Evolutionary conservation across 805 yeast genomes (phyloP).

Genomic region (Saturnispora ahearnii): DNA sequence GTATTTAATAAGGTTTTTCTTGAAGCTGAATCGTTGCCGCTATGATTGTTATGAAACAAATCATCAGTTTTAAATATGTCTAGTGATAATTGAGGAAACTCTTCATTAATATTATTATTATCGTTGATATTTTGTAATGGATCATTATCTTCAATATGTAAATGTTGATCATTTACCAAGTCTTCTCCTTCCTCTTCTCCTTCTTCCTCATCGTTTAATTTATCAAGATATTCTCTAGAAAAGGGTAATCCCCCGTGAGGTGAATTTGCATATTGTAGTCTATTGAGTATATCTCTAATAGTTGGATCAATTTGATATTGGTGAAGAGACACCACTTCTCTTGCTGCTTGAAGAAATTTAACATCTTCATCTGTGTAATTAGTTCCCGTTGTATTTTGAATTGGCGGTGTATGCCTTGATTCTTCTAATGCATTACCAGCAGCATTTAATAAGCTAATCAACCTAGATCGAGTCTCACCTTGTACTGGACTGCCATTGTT

Average conservation of each 20-base stretch:
- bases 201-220: neutral
- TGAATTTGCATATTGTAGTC: constrained; percentile 50
- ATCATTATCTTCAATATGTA: neutral
- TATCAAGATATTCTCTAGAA: constrained; percentile 17
- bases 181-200: neutral
- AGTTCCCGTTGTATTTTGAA: neutral
- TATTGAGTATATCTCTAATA: constrained; percentile 44
- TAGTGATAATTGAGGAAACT: neutral
- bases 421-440: neutral
- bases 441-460: neutral
- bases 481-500: neutral
- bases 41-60: neutral
- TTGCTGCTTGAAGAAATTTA: constrained; percentile 48
- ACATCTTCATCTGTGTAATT: constrained; percentile 38
- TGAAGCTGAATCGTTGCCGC: neutral
- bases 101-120: neutral
- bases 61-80: constrained; percentile 1
- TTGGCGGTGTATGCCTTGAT: neutral
- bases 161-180: neutral
- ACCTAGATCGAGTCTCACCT: neutral
- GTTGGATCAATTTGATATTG: constrained; percentile 50
- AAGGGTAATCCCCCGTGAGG: constrained; percentile 48
- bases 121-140: neutral
- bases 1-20: neutral
- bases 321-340: constrained; percentile 44